Percentiles rank a stretch among this genome's conserved stretches.
These are phyloP conservation scores for Bothriochloa decipiens DNA, from an alignment of 176 grass and related monocot species.

Conservation along the genomic window DNA sequence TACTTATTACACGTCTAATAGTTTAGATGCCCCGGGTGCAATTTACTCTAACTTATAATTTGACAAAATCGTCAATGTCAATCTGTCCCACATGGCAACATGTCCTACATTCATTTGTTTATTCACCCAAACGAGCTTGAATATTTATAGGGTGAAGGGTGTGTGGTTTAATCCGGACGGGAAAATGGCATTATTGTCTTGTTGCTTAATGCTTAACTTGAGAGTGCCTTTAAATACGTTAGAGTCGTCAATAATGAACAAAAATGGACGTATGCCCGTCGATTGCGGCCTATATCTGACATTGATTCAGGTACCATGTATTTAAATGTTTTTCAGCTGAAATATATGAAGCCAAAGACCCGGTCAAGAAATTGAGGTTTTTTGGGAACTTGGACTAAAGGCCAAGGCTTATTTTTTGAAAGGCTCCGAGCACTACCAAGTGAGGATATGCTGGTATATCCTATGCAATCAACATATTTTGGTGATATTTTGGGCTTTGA, in stretches of 20 bases:
- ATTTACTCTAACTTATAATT: too few relatives aligned
- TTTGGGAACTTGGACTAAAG: background rate
- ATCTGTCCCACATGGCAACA: too few relatives aligned
- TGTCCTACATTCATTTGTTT: too few relatives aligned
- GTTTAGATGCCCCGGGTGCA: too few relatives aligned
- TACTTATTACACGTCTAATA: too few relatives aligned
- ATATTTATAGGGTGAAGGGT: background rate
- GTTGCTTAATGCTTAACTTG: background rate
- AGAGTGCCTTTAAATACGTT: background rate
- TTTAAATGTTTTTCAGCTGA: background rate
- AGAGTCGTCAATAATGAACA: background rate
- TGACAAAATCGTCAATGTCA: too few relatives aligned
- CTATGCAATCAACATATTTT: background rate
- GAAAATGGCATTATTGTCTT: background rate
- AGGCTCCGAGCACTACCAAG: background rate
- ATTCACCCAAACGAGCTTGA: too few relatives aligned
- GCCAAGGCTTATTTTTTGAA: background rate
- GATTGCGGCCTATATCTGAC: background rate
- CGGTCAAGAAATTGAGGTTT: background rate
- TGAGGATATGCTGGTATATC: background rate
- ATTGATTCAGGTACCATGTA: background rate
- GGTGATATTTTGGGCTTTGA: background rate
- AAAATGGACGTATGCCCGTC: background rate
- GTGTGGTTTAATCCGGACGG: constrained; percentile 7
- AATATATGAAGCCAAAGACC: constrained; percentile 12